A percentile compares a stretch with the other conserved stretches of the same genome.
Evolutionary conservation across 352 stramenopile species (phyloP).

Genomic region (Pythium sukuiense): DNA sequence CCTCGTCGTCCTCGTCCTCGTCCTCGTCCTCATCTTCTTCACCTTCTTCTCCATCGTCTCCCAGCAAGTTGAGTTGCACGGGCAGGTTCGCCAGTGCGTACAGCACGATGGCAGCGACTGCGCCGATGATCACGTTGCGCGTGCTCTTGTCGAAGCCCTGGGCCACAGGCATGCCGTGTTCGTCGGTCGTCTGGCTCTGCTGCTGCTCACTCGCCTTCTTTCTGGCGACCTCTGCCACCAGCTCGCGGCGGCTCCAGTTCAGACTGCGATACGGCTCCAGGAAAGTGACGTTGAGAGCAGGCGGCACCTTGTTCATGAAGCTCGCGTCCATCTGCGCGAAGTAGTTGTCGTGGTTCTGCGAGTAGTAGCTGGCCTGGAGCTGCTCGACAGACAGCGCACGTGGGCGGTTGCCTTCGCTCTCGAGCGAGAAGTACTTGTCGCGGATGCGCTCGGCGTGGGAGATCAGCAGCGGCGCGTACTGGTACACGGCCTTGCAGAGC

Average conservation of each 20-base stretch:
- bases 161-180: constrained; percentile 1
- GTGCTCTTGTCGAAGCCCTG: constrained; percentile 68
- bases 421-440: constrained; percentile 64
- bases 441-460: constrained; percentile 70
- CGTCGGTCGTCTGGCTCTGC: constrained; percentile 15
- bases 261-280: constrained; percentile 79
- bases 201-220: constrained; percentile 41
- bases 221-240: constrained; percentile 51
- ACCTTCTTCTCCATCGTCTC: constrained; percentile 41
- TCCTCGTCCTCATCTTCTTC: constrained; percentile 29
- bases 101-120: constrained; percentile 62
- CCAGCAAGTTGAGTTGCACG: constrained; percentile 53
- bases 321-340: constrained; percentile 48
- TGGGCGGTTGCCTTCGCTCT: constrained; percentile 41
- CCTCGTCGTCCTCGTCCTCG: constrained; percentile 43
- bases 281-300: constrained; percentile 62
- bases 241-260: constrained; percentile 78
- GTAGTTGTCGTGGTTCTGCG: constrained; percentile 76
- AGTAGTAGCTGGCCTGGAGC: constrained; percentile 47
- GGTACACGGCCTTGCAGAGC: constrained; percentile 63
- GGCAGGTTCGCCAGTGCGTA: constrained; percentile 72
- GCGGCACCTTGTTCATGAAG: constrained; percentile 75
- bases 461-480: constrained; percentile 75
- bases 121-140: constrained; percentile 81
- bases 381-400: constrained; percentile 30